Conservation (phyloP, 108 stramenopile genomes). For the Cyclotella sp. region DNA sequence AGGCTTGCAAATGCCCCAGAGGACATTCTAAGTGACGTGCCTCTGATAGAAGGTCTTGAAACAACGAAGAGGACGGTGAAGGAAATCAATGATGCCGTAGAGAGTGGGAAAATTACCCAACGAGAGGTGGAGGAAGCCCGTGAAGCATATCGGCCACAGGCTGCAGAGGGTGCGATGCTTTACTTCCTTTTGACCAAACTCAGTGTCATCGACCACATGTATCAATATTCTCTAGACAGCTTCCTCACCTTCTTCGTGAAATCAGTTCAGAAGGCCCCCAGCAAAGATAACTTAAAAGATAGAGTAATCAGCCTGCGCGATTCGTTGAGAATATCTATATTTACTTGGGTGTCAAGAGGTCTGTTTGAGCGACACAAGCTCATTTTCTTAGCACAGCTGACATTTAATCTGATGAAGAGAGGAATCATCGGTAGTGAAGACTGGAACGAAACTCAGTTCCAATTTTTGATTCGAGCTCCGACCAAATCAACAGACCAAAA, state of each 20-base stretch:
- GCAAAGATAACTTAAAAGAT: conserved; percentile 61
- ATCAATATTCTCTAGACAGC: conserved; percentile 92
- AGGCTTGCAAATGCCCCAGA: conserved; percentile 91
- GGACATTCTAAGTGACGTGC: conserved; percentile 90
- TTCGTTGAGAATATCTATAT: conserved; percentile 87
- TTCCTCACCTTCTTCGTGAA: conserved; percentile 91
- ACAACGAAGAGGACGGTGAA: conserved; percentile 87
- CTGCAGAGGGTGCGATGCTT: conserved; percentile 93
- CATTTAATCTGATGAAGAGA: conserved; percentile 91
- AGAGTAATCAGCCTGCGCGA: conserved; percentile 78
- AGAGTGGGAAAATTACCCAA: conserved; percentile 78
- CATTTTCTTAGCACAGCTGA: conserved; percentile 88
- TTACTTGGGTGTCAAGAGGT: conserved; percentile 90
- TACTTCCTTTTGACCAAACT: conserved; percentile 93
- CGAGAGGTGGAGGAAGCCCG: conserved; percentile 82
- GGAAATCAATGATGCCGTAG: conserved; percentile 88
- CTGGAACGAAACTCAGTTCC: conserved; percentile 79
- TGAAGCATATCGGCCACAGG: conserved; percentile 86
- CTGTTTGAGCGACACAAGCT: conserved; percentile 93
- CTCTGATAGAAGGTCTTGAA: conserved; percentile 92
- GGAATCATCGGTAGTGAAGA: conserved; percentile 77
- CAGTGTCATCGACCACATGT: conserved; percentile 91
- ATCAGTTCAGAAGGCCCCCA: conserved; percentile 72
- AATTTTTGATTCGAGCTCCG: conserved; percentile 85
- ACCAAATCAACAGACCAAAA: conserved; percentile 71